phyloP scores from a whole-genome alignment of 805 yeast species.

The Yarrowia porcina region DNA sequence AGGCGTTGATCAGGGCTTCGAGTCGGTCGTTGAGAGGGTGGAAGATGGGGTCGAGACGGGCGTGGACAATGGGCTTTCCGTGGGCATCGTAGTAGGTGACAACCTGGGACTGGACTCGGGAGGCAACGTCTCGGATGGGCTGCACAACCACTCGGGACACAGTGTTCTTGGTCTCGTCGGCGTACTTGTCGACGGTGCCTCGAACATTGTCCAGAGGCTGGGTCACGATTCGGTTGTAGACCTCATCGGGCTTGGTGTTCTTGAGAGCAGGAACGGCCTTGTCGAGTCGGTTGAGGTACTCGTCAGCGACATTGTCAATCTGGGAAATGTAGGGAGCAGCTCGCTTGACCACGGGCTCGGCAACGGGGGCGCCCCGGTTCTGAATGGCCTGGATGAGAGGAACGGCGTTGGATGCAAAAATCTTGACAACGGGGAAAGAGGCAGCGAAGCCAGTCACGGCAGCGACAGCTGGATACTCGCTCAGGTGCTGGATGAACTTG shows the following conservation, averaged over 20 bases:
- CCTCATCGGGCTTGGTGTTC: constrained; percentile 54
- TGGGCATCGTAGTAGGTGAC: constrained; percentile 52
- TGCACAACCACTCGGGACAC: constrained; percentile 50
- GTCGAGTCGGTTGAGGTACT: constrained; percentile 57
- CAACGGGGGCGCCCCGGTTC: constrained; percentile 35
- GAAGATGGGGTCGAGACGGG: constrained; percentile 60
- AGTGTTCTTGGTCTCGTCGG: constrained; percentile 34
- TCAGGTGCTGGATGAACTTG: constrained; percentile 48
- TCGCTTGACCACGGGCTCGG: constrained; percentile 39
- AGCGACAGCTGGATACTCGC: constrained; percentile 54
- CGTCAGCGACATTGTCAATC: constrained; percentile 55
- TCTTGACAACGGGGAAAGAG: constrained; percentile 55
- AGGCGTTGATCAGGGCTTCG: constrained; percentile 44
- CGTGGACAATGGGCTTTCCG: constrained; percentile 61
- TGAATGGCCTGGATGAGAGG: constrained; percentile 50
- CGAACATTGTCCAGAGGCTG: constrained; percentile 41
- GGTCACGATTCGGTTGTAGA: constrained; percentile 42
- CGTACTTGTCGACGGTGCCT: constrained; percentile 38
- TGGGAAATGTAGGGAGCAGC: constrained; percentile 47
- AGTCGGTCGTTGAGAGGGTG: constrained; percentile 58
- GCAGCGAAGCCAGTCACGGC: constrained; percentile 57
- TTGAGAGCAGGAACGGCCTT: constrained; percentile 55
- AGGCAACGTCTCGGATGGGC: constrained; percentile 42
- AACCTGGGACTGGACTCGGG: constrained; percentile 51
- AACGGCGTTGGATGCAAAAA: constrained; percentile 59